phyloP scores from a whole-genome alignment of 2,329 filamentous ascomycete genomes.

The Dactylellina drechsleri region DNA sequence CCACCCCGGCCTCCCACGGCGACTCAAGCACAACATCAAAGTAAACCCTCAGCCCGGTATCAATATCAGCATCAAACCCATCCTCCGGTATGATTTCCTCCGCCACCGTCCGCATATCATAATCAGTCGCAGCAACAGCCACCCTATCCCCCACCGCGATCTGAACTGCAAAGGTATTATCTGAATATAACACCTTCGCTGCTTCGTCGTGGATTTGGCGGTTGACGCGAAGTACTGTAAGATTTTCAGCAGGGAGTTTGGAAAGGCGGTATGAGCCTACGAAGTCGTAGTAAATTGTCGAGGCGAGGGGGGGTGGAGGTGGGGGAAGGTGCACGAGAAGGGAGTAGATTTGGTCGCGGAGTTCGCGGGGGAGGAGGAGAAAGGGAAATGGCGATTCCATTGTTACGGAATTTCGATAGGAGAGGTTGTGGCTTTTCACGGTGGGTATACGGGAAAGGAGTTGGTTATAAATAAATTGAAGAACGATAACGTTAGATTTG shows the following conservation, averaged over 20 bases:
- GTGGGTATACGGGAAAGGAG: too few species aligned
- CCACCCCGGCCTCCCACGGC: slow-evolving; percentile 27
- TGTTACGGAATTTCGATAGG: too few species aligned
- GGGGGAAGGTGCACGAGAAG: neutral
- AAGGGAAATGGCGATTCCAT: slow-evolving; percentile 24
- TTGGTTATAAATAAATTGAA: too few species aligned
- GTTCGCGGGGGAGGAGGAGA: slow-evolving; percentile 30
- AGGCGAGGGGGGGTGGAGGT: neutral
- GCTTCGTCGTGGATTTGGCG: slow-evolving; percentile 34
- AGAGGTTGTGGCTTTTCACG: too few species aligned
- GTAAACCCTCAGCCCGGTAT: neutral
- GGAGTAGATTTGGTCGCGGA: slow-evolving; percentile 47
- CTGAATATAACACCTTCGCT: slow-evolving; percentile 7
- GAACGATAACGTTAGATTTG: too few species aligned
- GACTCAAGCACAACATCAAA: slow-evolving; percentile 24
- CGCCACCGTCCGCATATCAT: neutral
- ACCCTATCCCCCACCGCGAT: slow-evolving; percentile 15
- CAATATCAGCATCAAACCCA: too few species aligned
- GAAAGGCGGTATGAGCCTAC: neutral
- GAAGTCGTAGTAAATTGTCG: neutral
- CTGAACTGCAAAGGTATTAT: slow-evolving; percentile 14
- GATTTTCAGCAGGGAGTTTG: neutral
- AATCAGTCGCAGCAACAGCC: too few species aligned
- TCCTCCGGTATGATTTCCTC: too few species aligned
- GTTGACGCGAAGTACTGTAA: slow-evolving; percentile 25